A percentile compares a stretch with the other conserved stretches of the same genome.
phyloP scores from a whole-genome alignment of 2,329 filamentous ascomycete species.

The Nothopassalora personata region DNA sequence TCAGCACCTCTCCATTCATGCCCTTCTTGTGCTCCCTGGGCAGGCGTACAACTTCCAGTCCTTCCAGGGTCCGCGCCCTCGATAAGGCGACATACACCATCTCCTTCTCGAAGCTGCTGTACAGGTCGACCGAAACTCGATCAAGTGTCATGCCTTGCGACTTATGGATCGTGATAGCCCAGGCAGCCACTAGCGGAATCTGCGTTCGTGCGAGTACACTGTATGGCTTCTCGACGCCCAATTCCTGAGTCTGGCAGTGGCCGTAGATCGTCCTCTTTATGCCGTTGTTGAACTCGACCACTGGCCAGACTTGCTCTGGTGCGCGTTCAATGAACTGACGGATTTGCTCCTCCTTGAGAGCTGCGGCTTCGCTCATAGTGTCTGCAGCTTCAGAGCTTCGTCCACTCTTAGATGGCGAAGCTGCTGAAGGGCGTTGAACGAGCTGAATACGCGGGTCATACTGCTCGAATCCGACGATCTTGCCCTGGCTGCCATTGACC shows the following conservation, averaged over 20 bases:
- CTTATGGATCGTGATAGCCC: slow-evolving; percentile 61
- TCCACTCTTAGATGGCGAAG: slow-evolving; percentile 38
- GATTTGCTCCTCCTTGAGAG: slow-evolving; percentile 36
- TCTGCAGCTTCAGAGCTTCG: slow-evolving; percentile 17
- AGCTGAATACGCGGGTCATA: slow-evolving; percentile 48
- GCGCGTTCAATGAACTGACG: slow-evolving; percentile 33
- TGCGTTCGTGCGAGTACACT: slow-evolving; percentile 53
- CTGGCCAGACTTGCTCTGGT: slow-evolving; percentile 40
- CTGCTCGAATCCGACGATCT: slow-evolving; percentile 40
- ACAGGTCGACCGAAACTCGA: slow-evolving; percentile 51
- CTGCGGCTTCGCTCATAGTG: slow-evolving; percentile 35
- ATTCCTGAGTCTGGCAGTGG: slow-evolving; percentile 45
- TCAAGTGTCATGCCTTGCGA: slow-evolving; percentile 59
- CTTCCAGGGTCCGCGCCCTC: slow-evolving; percentile 46
- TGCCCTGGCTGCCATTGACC: slow-evolving; percentile 46
- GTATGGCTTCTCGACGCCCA: slow-evolving; percentile 45
- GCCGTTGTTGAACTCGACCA: slow-evolving; percentile 51
- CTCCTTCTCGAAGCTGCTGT: slow-evolving; percentile 49
- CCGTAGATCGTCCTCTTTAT: slow-evolving; percentile 46
- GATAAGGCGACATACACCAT: slow-evolving; percentile 60
- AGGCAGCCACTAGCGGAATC: slow-evolving; percentile 55
- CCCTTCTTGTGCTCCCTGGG: background rate
- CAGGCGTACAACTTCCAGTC: slow-evolving; percentile 37
- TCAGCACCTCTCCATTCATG: slow-evolving; percentile 3
- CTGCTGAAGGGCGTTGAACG: slow-evolving; percentile 38